phyloP scores from a whole-genome alignment of 2,329 filamentous ascomycete genomes.

The Nemania diffusa region DNA sequence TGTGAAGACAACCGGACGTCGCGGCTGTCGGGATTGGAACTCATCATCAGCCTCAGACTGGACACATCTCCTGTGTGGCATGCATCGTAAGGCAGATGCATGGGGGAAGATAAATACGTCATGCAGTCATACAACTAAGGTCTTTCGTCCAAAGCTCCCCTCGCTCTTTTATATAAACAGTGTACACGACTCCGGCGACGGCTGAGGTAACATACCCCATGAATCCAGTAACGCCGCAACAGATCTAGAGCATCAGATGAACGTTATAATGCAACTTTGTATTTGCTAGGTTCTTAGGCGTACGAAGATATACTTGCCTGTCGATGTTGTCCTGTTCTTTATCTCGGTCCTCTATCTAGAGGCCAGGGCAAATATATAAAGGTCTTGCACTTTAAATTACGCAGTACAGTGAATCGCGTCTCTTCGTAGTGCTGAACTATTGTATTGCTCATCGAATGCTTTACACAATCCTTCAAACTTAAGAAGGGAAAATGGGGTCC shows the following conservation, averaged over 20 bases:
- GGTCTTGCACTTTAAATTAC: not conserved
- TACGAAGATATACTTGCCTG: not conserved
- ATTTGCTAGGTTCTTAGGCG: not conserved
- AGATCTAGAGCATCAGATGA: not conserved
- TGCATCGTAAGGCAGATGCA: not conserved
- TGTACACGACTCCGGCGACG: not conserved
- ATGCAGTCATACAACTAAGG: not conserved
- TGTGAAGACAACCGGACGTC: constrained; percentile 10
- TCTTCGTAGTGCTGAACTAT: not conserved
- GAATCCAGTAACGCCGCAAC: not conserved
- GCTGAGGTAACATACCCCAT: not conserved
- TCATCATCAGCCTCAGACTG: constrained; percentile 3
- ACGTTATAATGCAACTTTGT: not conserved
- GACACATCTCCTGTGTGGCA: not conserved
- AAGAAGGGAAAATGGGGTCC: not conserved
- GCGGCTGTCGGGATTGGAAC: constrained; percentile 35
- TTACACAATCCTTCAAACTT: not conserved
- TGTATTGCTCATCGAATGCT: not conserved
- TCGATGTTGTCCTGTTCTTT: not conserved
- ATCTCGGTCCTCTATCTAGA: not conserved
- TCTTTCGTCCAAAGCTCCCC: not conserved
- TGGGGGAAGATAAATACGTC: not conserved
- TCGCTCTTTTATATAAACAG: not conserved
- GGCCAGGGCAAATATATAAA: not conserved
- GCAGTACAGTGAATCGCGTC: not conserved